Evolutionary conservation across 257 asterid genomes (phyloP), one percentile per base, ranked within the genome.

Genomic region (Asclepias syriaca): DNA sequence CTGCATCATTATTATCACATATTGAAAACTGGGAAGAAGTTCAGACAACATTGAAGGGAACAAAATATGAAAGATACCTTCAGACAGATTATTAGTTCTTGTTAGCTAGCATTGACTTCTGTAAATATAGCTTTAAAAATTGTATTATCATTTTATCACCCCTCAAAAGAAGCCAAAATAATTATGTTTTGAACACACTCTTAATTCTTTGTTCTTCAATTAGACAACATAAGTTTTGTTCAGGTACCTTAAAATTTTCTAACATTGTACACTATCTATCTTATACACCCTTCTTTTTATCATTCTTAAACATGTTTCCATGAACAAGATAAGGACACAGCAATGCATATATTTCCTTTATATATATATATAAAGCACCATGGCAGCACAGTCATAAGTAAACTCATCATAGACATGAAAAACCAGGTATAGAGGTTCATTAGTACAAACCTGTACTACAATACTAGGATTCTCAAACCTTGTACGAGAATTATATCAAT

Each of bases 21-120:
- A 80, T 89, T 49, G 73, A 72, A 61, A 90, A 93, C 74, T 91
- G 88, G 77, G 79, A 84, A 0, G 83, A 81, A 48, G 97, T 89
- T 21, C 74, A 74, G 59, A 76, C 75, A 63, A 78, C 77, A 19
- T 85, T 90, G 13, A 32, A 70, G 67, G 96, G 96, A 74, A 93
- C 98, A 24, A 37, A 87, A 0, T 87, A 83, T 22, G 85, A 88
- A 75, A 73, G 64, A 45, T 88, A 66, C 77, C 70, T 88, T 29
- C 61, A 45, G 4, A 8, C 68, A 43, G 88, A 86, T 65, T 84
- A 81, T 48, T 70, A 37, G 55, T 58, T 70, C 56, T 79, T 7
- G 60, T 79, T 7, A 66, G 53, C 66, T 60, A 51, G 21, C 13
- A 43, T 40, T 29, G 21, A 51, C 46, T 69, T 74, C 15, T 43